A percentile compares a stretch with the other conserved stretches of the same genome.
These are phyloP conservation scores for Drechslerella dactyloides DNA, from an alignment of 2,329 filamentous ascomycete genomes.

Conservation along the genomic window DNA sequence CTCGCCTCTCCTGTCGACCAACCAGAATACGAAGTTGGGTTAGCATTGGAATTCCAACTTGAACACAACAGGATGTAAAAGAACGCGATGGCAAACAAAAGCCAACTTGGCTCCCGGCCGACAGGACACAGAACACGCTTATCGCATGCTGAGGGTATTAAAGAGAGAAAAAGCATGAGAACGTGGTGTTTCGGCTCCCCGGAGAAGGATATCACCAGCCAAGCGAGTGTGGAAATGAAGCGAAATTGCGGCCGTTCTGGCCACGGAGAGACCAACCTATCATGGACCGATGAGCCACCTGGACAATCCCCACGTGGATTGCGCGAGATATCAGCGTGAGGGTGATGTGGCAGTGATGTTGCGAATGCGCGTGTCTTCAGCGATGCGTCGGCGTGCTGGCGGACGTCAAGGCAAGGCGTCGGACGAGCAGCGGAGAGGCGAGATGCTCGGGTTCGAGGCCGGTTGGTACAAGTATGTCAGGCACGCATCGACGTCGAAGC, in stretches of 20 bases:
- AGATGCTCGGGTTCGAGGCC: background rate
- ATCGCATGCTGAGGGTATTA: constrained; percentile 21
- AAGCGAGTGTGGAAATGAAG: constrained; percentile 24
- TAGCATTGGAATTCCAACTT: constrained; percentile 28
- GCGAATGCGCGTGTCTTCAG: background rate
- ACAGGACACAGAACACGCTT: constrained; percentile 29
- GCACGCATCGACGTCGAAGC: background rate
- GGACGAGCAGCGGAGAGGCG: constrained; percentile 23
- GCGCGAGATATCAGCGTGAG: background rate
- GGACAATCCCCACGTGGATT: constrained; percentile 22
- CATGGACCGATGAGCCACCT: constrained; percentile 9
- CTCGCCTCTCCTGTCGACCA: constrained; percentile 26
- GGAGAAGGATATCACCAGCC: constrained; percentile 23
- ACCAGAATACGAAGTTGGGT: constrained; percentile 20
- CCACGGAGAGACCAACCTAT: constrained; percentile 37
- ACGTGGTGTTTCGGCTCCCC: constrained; percentile 7
- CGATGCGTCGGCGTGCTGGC: background rate
- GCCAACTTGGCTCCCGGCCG: constrained; percentile 28
- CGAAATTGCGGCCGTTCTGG: constrained; percentile 43
- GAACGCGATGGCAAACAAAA: constrained; percentile 18
- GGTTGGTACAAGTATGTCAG: background rate
- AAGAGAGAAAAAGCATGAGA: constrained; percentile 40
- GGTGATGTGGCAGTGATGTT: background rate
- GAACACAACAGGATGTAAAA: constrained; percentile 1
- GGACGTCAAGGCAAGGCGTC: constrained; percentile 11